Evolutionary conservation across 441 rosid genomes (phyloP).

Genomic region (Hura crepitans): DNA sequence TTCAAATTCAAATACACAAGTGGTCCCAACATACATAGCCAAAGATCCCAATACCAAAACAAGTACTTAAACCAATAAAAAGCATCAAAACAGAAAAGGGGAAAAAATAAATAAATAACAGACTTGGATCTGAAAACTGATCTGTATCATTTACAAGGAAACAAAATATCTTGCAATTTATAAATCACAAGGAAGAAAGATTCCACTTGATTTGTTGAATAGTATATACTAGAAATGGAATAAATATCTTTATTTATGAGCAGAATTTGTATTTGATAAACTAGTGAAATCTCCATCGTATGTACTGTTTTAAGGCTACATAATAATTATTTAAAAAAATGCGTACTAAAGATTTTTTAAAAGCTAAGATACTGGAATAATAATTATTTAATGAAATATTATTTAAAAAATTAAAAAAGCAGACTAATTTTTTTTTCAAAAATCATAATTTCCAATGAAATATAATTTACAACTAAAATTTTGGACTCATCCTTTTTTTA

Average conservation of each 20-base stretch:
- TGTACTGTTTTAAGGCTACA: too few relatives aligned
- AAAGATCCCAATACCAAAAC: not conserved
- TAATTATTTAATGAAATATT: not conserved
- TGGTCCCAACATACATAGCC: not conserved
- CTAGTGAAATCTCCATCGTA: not conserved
- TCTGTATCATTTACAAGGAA: not conserved
- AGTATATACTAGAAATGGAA: not conserved
- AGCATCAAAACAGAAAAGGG: not conserved
- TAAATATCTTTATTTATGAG: not conserved
- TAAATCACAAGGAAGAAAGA: not conserved
- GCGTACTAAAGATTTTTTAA: not conserved
- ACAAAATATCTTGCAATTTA: not conserved
- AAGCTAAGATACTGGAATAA: not conserved
- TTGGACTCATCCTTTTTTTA: too few relatives aligned
- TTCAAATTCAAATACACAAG: not conserved
- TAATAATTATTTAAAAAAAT: not conserved
- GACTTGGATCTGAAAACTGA: too few relatives aligned
- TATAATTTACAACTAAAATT: not conserved
- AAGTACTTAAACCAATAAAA: not conserved
- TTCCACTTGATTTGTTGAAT: not conserved
- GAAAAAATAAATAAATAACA: not conserved
- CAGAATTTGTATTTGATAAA: not conserved
- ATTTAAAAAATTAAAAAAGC: not conserved
- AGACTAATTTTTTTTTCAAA: too few relatives aligned
- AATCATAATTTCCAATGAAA: too few relatives aligned